These are phyloP conservation scores for Patellaria atrata DNA, from an alignment of 495 filamentous ascomycete species.

Conservation along the genomic window DNA sequence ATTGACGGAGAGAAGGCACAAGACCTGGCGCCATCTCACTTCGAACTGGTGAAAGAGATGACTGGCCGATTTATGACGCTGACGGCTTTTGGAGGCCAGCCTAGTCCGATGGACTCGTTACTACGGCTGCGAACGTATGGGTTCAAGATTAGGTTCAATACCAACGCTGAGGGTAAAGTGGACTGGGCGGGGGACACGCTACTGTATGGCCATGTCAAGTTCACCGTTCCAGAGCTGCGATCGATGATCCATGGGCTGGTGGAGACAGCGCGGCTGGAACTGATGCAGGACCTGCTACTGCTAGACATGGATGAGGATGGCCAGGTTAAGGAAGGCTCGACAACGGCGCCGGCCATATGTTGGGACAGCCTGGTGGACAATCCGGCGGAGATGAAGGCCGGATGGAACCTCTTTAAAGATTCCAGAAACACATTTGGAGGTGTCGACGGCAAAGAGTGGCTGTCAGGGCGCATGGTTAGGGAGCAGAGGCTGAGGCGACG, in stretches of 20 bases:
- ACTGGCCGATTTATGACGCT: conserved; percentile 6
- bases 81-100: conserved; percentile 4
- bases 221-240: conserved; percentile 4
- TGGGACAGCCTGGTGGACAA: neutral
- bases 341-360: no score
- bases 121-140: conserved; percentile 23
- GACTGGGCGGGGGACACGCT: conserved; percentile 6
- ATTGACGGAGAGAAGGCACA: no score
- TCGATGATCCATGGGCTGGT: conserved; percentile 9
- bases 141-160: conserved; percentile 26
- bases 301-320: no score
- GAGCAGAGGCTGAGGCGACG: neutral
- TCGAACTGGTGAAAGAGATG: conserved; percentile 3
- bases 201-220: conserved; percentile 3
- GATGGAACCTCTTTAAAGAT: conserved; percentile 1
- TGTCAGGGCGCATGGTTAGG: neutral
- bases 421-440: no score
- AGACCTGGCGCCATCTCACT: no score
- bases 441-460: neutral
- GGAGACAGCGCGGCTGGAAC: no score
- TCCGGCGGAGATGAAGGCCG: neutral
- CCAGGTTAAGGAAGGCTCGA: no score
- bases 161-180: conserved; percentile 4
- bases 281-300: no score
- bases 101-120: conserved; percentile 15